Evolutionary conservation across 768 basidiomycete species (phyloP).

Genomic region (Rhizopogon vesiculosus): DNA sequence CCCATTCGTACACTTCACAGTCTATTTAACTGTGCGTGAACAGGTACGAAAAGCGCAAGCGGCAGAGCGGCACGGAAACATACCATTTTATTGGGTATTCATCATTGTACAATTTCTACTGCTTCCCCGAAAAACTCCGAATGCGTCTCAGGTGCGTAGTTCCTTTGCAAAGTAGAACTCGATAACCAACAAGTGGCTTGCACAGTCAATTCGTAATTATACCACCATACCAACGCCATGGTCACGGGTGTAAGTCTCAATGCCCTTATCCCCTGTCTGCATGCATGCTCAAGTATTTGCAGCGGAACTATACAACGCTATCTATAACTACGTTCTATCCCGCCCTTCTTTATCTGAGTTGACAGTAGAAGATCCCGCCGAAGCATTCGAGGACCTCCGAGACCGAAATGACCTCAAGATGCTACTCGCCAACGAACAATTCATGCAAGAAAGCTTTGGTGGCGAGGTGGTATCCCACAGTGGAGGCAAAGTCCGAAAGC

Average conservation of each 20-base stretch:
- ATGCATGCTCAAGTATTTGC: not conserved
- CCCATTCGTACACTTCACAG: not conserved
- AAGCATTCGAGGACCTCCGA: constrained; percentile 94
- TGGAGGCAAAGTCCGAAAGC: constrained; percentile 38
- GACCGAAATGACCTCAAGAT: constrained; percentile 88
- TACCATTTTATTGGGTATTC: constrained; percentile 97
- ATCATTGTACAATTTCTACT: constrained; percentile 93
- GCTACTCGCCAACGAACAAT: constrained; percentile 58
- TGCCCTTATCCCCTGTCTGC: not conserved
- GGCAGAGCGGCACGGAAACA: constrained; percentile 47
- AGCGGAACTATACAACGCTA: constrained; percentile 86
- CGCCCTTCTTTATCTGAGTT: constrained; percentile 78
- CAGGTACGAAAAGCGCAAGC: constrained; percentile 84
- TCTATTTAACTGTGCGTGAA: not conserved
- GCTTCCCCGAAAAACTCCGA: constrained; percentile 87
- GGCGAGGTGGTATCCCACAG: constrained; percentile 35
- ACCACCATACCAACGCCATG: constrained; percentile 83
- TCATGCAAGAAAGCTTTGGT: constrained; percentile 71
- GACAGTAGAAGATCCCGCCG: constrained; percentile 96
- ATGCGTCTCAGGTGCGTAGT: constrained; percentile 72
- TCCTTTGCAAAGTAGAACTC: not conserved
- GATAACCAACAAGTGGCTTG: not conserved
- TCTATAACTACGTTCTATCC: constrained; percentile 71
- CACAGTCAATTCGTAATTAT: constrained; percentile 90
- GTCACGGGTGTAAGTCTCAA: constrained; percentile 77